Conservation (phyloP, 352 stramenopile species). For the Elongisporangium prolatum region DNA sequence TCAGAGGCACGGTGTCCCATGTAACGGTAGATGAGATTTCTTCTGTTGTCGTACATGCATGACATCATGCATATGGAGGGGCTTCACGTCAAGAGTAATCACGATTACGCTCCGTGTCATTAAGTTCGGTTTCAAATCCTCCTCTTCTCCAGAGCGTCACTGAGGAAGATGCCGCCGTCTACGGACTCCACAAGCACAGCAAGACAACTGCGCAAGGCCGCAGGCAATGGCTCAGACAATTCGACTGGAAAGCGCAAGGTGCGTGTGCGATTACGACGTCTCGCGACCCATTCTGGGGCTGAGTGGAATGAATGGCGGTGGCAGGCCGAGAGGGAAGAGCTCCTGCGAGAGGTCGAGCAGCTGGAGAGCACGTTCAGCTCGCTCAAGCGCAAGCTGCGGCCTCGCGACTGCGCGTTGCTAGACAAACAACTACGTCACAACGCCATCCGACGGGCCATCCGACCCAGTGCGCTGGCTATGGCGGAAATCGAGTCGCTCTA, state of each 20-base stretch:
- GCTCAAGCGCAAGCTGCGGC: not conserved
- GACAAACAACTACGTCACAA: not conserved
- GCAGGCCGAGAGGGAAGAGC: not conserved
- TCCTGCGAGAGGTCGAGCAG: not conserved
- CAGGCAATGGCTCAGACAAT: not conserved
- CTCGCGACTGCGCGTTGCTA: not conserved
- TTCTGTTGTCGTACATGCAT: too few relatives aligned
- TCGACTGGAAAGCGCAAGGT: not conserved
- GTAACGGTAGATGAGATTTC: too few relatives aligned
- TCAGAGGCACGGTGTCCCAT: too few relatives aligned
- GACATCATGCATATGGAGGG: too few relatives aligned
- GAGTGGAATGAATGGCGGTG: not conserved
- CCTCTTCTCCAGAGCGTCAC: too few relatives aligned
- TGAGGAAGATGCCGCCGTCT: too few relatives aligned
- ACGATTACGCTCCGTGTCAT: not conserved
- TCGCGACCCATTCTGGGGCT: too few relatives aligned
- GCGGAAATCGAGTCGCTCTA: not conserved
- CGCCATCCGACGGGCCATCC: not conserved
- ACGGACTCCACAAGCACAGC: too few relatives aligned
- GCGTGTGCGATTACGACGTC: too few relatives aligned
- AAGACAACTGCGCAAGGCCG: not conserved
- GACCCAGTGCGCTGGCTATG: not conserved
- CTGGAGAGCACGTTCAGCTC: not conserved
- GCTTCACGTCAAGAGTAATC: not conserved
- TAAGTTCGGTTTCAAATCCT: not conserved